Evolutionary conservation across 73 alveolate genomes (phyloP), one percentile per base, ranked within the genome.

Genomic region (Halteria grandinella): DNA sequence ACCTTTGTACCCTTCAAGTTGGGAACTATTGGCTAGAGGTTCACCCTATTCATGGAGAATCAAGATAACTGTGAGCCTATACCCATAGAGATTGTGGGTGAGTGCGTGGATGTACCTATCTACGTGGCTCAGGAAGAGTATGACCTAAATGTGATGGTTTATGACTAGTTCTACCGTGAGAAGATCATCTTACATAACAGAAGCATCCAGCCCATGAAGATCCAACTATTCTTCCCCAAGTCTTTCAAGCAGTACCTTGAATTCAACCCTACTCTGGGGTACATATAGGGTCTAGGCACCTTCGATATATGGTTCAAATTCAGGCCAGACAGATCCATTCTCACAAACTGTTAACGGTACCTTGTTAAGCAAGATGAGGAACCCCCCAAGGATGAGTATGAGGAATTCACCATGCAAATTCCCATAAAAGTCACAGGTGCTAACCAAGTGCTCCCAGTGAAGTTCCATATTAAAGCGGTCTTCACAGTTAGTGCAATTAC

Each of bases 211-310:
- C 97, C 99, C 0, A 94, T 94, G 98, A 96, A 96, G 62, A 87
- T 95, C 54, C 90, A 96, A 80, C 69, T 96, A 2, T 85, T 82
- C 75, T 88, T 79, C 92, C 98, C 98, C 18, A 89, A 90, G 75
- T 97, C 93, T 40, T 86, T 96, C 51, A 96, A 93, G 69, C 91
- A 83, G 12, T 95, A 86, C 63, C 71, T 96, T 21, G 99, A 96
- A 71, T 94, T 96, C 72, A 96, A 94, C 76, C 99, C 99, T 11
- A 90, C 97, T 41, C 88, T 96, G 2, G 99, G 99, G 12, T 96
- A 89, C 66, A 93, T 96, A 29, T 90, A 96, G 90, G 99, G 97
- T 36, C 83, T 79, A 44, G 83, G 94, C 18, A 89, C 90, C 47
- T 96, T 96, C 81, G 99, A 96, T 47, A 93, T 96, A 29, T 96